A percentile compares a stretch with the other conserved stretches of the same genome.
Evolutionary conservation across 192 early-diverging fungal species (phyloP).

Genomic region (Gryganskiella cystojenkinii): DNA sequence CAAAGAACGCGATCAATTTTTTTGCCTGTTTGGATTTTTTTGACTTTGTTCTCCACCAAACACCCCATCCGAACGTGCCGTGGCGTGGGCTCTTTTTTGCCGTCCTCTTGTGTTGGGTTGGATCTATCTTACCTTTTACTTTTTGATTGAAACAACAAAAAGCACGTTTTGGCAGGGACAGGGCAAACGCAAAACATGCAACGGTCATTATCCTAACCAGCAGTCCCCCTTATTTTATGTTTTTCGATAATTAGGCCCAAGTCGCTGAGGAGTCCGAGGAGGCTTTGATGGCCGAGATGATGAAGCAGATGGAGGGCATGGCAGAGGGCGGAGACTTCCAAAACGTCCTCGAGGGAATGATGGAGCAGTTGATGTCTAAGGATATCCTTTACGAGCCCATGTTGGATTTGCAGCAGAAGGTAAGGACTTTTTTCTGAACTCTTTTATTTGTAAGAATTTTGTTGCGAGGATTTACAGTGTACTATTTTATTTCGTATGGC

Average conservation of each 20-base stretch:
- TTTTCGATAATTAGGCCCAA: conserved; percentile 52
- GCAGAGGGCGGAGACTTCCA: conserved; percentile 85
- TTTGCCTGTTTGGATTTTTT: too few species aligned
- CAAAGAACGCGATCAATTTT: too few species aligned
- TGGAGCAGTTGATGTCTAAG: conserved; percentile 93
- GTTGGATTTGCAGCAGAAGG: conserved; percentile 86
- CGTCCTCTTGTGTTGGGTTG: too few species aligned
- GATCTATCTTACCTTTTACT: too few species aligned
- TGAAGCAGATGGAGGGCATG: conserved; percentile 88
- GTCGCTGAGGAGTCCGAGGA: conserved; percentile 64
- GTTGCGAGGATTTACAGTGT: conserved; percentile 19
- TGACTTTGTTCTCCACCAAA: too few species aligned
- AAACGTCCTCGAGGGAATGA: conserved; percentile 86
- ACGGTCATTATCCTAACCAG: too few species aligned
- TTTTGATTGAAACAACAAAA: not conserved
- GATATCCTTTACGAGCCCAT: conserved; percentile 97
- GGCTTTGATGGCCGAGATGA: conserved; percentile 73
- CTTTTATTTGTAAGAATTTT: not conserved
- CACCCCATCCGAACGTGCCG: too few species aligned
- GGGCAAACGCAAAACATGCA: too few species aligned
- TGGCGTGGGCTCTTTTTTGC: too few species aligned
- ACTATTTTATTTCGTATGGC: not conserved
- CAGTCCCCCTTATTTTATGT: not conserved
- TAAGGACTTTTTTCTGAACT: too few species aligned
- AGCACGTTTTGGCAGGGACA: too few species aligned